Evolutionary conservation across 192 early-diverging fungal species (phyloP).

Genomic region (Piromyces finnis): DNA sequence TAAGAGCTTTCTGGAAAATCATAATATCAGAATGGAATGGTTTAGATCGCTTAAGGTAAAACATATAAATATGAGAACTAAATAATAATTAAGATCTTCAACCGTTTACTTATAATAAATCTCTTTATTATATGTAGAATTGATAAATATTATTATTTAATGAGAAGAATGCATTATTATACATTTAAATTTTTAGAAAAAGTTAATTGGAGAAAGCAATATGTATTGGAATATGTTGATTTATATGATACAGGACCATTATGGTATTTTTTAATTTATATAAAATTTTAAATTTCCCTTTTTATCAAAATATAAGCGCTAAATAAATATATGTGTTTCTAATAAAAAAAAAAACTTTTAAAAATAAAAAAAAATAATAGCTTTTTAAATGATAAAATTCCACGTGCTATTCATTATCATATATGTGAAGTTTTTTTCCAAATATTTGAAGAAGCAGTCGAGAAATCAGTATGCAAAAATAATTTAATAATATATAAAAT

Average conservation of each 20-base stretch:
- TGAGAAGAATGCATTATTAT: neutral
- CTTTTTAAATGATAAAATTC: neutral
- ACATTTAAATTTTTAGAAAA: neutral
- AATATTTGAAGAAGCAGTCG: neutral
- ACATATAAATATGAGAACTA: too few species aligned
- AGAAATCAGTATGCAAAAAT: neutral
- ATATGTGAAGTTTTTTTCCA: neutral
- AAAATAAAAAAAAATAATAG: neutral
- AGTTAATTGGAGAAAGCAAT: neutral
- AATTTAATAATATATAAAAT: too few species aligned
- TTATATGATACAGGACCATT: neutral
- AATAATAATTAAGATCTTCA: too few species aligned
- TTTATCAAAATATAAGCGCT: too few species aligned
- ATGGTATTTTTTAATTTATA: neutral
- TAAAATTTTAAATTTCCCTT: too few species aligned
- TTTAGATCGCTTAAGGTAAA: slow-evolving; percentile 59
- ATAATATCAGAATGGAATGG: slow-evolving; percentile 55
- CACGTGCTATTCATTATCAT: neutral
- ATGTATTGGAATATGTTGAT: neutral
- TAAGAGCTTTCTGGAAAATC: slow-evolving; percentile 45
- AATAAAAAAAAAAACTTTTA: too few species aligned
- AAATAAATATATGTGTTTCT: too few species aligned
- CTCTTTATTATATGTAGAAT: neutral
- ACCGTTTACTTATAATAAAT: too few species aligned
- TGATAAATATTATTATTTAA: neutral